Base-by-base conservation (phyloP, 306 rosid species). In the Vicia sativa region DNA sequence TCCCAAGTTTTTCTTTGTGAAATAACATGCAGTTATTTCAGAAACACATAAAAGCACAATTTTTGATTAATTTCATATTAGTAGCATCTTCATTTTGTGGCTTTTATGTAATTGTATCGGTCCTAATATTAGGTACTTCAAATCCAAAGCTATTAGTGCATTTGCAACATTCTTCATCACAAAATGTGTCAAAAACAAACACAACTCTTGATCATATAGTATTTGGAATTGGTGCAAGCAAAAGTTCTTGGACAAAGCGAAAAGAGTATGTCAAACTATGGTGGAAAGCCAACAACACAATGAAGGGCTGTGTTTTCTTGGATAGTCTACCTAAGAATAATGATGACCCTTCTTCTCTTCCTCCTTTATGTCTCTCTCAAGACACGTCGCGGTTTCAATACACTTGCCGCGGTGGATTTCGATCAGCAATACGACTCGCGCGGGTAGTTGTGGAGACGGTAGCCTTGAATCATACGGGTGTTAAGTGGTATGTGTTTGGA, bases 401-500 rank as follows among this genome's bases (percentile, higher is more conserved):
- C 74, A 88, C 96, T 8, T 72, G 25, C 67, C 28, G 10, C 26
- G 76, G 83, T 0, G 96, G 98, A 5, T 45, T 21, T 7, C 71
- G 70, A 35, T 87, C 93, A 0, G 96, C 96, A 0, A 86, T 90
- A 3, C 87, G 96, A 0, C 87, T 90, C 59, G 98, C 98, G 0
- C 90, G 95, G 0, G 91, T 90, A 18, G 96, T 93, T 4, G 61
- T 63, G 0, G 98, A 93, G 75, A 86, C 87, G 0, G 79, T 90
- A 11, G 89, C 88, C 0, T 68, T 82, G 60, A 74, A 85, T 39
- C 82, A 83, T 67, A 71, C 96, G 0, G 72, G 82, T 44, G 96
- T 93, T 44, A 81, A 89, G 60, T 93, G 98, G 98, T 93, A 79
- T 55, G 98, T 93, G 34, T 93, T 90, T 49, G 98, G 97, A 0